Conservation (phyloP, 2,329 filamentous ascomycete genomes). For the Chalaropsis ovoidea region DNA sequence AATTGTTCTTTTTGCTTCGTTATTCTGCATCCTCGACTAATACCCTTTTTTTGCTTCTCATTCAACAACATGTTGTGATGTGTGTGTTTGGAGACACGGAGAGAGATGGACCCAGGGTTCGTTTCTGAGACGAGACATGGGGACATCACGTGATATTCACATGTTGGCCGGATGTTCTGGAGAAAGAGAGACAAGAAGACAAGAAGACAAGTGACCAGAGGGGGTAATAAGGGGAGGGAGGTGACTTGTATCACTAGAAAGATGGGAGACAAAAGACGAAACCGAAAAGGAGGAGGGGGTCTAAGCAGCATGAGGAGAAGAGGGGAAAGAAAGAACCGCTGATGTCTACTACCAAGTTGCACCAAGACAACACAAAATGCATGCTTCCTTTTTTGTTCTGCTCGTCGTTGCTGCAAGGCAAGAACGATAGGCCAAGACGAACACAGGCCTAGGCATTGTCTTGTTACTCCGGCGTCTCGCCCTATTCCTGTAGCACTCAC, state of each 20-base stretch:
- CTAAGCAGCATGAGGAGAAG: too few relatives aligned
- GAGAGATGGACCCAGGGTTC: not conserved
- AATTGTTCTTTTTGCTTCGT: not conserved
- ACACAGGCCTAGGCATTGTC: too few relatives aligned
- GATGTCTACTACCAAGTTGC: too few relatives aligned
- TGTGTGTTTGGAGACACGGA: not conserved
- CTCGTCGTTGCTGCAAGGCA: too few relatives aligned
- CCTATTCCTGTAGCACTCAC: not conserved
- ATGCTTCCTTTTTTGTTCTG: too few relatives aligned
- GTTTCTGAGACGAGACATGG: not conserved
- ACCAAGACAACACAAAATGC: too few relatives aligned
- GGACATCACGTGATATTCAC: constrained; percentile 11
- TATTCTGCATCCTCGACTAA: constrained; percentile 3
- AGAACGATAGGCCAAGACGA: too few relatives aligned
- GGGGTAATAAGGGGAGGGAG: not conserved
- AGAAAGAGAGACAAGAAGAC: not conserved
- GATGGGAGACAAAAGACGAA: not conserved
- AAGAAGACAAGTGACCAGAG: not conserved
- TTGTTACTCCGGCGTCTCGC: not conserved
- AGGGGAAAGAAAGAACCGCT: too few relatives aligned
- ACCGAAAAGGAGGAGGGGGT: not conserved
- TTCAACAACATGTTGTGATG: not conserved
- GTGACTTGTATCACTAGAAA: not conserved
- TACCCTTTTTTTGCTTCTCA: not conserved
- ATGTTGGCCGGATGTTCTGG: constrained; percentile 14